These are phyloP conservation scores for Venturia carpophila DNA, from an alignment of 2,329 filamentous ascomycete species.

Conservation along the genomic window DNA sequence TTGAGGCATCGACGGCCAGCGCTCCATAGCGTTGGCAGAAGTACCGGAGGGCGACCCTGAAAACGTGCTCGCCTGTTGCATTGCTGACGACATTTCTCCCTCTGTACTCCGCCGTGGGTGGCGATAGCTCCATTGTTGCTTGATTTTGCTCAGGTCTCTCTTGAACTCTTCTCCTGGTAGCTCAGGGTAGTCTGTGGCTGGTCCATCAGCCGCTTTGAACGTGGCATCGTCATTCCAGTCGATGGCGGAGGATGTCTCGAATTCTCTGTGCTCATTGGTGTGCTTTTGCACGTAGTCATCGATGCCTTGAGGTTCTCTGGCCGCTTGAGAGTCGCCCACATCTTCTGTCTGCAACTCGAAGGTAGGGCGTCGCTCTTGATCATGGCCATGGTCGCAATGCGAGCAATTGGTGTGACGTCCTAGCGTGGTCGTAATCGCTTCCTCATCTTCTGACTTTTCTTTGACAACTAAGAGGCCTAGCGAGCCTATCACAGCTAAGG, in stretches of 20 bases:
- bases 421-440: neutral
- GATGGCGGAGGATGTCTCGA: constrained; percentile 23
- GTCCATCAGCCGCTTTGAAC: constrained; percentile 39
- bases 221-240: constrained; percentile 40
- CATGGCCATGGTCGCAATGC: constrained; percentile 13
- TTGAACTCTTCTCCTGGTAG: constrained; percentile 44
- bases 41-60: neutral
- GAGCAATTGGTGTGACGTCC: constrained; percentile 24
- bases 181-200: constrained; percentile 46
- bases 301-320: neutral
- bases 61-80: constrained; percentile 3
- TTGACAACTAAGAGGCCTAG: constrained; percentile 46
- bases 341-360: neutral
- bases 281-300: constrained; percentile 7
- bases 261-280: constrained; percentile 1
- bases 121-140: neutral
- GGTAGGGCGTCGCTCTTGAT: constrained; percentile 21
- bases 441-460: neutral
- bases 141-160: neutral
- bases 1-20: neutral
- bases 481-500: constrained; percentile 50
- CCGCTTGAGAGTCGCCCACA: neutral
- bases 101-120: neutral
- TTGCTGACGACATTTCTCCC: neutral
- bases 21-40: constrained; percentile 1